phyloP scores from a whole-genome alignment of 1,139 yeast genomes.

The Lodderomyces beijingensis region DNA sequence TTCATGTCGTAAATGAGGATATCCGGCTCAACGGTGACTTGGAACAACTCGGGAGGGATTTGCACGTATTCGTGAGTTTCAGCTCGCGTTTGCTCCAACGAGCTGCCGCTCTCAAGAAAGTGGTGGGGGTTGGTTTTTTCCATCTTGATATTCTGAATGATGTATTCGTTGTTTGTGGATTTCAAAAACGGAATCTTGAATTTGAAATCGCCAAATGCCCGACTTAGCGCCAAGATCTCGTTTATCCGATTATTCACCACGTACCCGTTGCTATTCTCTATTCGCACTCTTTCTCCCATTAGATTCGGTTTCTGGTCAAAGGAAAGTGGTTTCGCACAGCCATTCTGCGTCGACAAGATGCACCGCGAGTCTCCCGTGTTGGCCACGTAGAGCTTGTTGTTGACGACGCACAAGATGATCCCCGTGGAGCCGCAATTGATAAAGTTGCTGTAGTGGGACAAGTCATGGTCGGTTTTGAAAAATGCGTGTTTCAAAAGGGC shows the following conservation, averaged over 20 bases:
- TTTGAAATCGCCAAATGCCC: constrained; percentile 76
- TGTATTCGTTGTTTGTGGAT: constrained; percentile 27
- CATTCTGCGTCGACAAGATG: constrained; percentile 43
- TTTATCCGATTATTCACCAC: constrained; percentile 67
- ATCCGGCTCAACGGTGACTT: constrained; percentile 72
- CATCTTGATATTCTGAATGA: constrained; percentile 15
- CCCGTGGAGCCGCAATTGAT: constrained; percentile 68
- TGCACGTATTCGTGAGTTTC: constrained; percentile 16
- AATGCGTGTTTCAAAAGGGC: constrained; percentile 49
- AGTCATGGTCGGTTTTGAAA: constrained; percentile 51
- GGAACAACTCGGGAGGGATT: constrained; percentile 41
- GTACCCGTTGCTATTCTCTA: constrained; percentile 71
- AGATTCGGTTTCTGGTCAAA: constrained; percentile 76
- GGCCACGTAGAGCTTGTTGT: constrained; percentile 52
- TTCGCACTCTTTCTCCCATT: constrained; percentile 70
- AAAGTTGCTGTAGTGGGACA: constrained; percentile 39
- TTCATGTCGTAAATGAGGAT: constrained; percentile 48
- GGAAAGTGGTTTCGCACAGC: constrained; percentile 59
- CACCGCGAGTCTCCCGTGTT: constrained; percentile 77
- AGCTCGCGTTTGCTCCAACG: neutral
- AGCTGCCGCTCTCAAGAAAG: neutral
- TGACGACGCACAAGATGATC: constrained; percentile 49
- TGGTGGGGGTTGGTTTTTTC: neutral
- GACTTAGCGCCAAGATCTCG: constrained; percentile 65
- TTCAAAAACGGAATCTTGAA: constrained; percentile 50